Base-by-base conservation (phyloP, 257 asterid species). In the Handroanthus guayacan region DNA sequence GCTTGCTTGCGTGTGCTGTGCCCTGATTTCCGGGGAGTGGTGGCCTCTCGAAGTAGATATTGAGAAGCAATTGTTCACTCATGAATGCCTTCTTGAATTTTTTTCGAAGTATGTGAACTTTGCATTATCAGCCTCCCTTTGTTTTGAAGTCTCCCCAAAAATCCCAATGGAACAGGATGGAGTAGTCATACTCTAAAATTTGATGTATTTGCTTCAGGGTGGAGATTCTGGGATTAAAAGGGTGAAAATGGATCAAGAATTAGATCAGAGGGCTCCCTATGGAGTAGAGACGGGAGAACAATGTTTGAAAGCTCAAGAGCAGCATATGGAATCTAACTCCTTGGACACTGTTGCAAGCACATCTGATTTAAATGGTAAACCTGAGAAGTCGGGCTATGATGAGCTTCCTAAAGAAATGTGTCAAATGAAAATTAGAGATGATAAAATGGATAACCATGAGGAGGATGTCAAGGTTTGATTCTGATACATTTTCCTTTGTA, bases 211-310 rank as follows among this genome's bases (percentile, higher is more conserved):
- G 80, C 56, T 63, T 45, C 62, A 90, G 97, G 89, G 77, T 72
- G 92, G 90, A 71, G 94, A 91, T 74, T 82, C 88, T 63, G 66
- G 78, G 84, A 57, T 69, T 37, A 87, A 85, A 83, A 85, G 87
- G 84, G 90, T 76, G 62, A 88, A 85, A 75, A 78, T 74, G 74
- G 89, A 87, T 68, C 93, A 85, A 86, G 91, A 81, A 37, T 37
- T 43, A 38, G 81, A 86, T 45, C 80, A 63, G 48, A 81, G 84
- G 70, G 78, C 78, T 18, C 78, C 75, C 4, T 12, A 52, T 39
- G 86, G 80, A 67, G 80, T 61, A 18, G 87, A 82, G 74, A 44
- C 80, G 5, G 74, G 78, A 37, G 92, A 84, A 62, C 80, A 75
- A 20, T 9, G 80, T 78, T 16, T 73, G 68, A 77, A 82, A 67